These are phyloP conservation scores for Mycena belliarum DNA, from an alignment of 768 basidiomycete genomes.

Conservation along the genomic window DNA sequence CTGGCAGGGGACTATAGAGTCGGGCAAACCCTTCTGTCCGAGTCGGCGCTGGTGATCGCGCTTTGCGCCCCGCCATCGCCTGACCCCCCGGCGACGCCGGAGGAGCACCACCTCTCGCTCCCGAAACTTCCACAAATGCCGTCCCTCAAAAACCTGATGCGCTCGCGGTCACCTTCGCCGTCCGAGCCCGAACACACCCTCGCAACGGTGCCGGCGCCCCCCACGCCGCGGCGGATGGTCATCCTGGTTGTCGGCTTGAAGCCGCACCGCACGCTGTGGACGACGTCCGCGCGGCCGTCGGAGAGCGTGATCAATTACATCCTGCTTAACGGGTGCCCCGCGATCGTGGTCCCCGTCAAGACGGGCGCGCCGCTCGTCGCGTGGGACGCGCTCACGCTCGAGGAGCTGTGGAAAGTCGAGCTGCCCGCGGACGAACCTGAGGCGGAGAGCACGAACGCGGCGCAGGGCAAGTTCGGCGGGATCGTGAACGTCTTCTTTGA, in stretches of 20 bases:
- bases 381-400: constrained; percentile 63
- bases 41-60: constrained; percentile 55
- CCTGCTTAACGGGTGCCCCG: constrained; percentile 61
- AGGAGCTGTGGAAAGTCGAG: constrained; percentile 48
- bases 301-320: constrained; percentile 67
- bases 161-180: constrained; percentile 53
- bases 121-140: constrained; percentile 39
- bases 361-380: constrained; percentile 61
- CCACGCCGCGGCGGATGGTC: constrained; percentile 55
- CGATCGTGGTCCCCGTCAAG: constrained; percentile 60
- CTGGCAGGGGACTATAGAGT: constrained; percentile 58
- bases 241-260: constrained; percentile 58
- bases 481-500: constrained; percentile 58
- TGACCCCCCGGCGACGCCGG: constrained; percentile 17
- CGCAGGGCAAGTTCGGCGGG: constrained; percentile 46
- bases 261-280: constrained; percentile 62
- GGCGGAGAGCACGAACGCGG: constrained; percentile 33
- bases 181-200: constrained; percentile 40
- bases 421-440: constrained; percentile 30
- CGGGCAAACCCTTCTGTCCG: constrained; percentile 57
- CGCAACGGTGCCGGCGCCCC: constrained; percentile 41
- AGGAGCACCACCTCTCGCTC: constrained; percentile 27
- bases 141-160: constrained; percentile 43
- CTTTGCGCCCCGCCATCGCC: constrained; percentile 38
- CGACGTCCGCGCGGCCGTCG: constrained; percentile 55